Evolutionary conservation across 371 early-diverging fungal species (phyloP).

Genomic region (Aphelidium insulamus): DNA sequence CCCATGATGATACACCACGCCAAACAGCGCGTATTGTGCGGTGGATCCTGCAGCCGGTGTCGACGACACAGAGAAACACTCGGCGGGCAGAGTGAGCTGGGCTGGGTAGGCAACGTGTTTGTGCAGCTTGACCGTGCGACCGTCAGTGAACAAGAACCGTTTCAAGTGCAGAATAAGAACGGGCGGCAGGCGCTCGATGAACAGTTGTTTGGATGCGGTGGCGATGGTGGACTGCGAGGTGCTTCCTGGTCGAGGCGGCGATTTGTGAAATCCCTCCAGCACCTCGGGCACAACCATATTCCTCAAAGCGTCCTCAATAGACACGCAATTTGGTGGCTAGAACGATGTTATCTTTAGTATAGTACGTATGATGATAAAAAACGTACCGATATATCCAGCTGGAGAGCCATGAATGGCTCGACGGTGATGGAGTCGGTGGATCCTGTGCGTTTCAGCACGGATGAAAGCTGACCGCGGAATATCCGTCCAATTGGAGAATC

Average conservation of each 20-base stretch:
- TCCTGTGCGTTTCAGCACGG: conserved; percentile 46
- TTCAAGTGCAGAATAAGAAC: conserved; percentile 85
- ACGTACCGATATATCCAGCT: conserved; percentile 53
- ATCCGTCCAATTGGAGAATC: conserved; percentile 63
- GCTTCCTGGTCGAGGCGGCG: too few species aligned
- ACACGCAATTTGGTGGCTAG: conserved; percentile 40
- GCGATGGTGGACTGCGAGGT: too few species aligned
- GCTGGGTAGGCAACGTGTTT: conserved; percentile 56
- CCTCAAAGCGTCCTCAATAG: conserved; percentile 64
- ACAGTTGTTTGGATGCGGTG: conserved; percentile 66
- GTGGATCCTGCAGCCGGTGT: conserved; percentile 1
- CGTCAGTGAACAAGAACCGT: conserved; percentile 64
- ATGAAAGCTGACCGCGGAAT: conserved; percentile 64
- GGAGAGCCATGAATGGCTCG: conserved; percentile 73
- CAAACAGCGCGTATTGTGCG: conserved; percentile 7
- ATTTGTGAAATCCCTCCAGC: conserved; percentile 42
- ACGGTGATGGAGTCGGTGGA: conserved; percentile 53
- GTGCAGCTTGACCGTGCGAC: conserved; percentile 59
- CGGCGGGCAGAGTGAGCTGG: conserved; percentile 25
- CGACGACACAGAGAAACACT: conserved; percentile 9
- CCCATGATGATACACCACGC: conserved; percentile 91
- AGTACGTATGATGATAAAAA: conserved; percentile 1
- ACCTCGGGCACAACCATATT: conserved; percentile 49
- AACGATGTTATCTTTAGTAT: conserved; percentile 1
- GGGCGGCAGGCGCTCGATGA: conserved; percentile 64